Conservation (phyloP, 2,329 filamentous ascomycete species). For the Tolypocladium inflatum region DNA sequence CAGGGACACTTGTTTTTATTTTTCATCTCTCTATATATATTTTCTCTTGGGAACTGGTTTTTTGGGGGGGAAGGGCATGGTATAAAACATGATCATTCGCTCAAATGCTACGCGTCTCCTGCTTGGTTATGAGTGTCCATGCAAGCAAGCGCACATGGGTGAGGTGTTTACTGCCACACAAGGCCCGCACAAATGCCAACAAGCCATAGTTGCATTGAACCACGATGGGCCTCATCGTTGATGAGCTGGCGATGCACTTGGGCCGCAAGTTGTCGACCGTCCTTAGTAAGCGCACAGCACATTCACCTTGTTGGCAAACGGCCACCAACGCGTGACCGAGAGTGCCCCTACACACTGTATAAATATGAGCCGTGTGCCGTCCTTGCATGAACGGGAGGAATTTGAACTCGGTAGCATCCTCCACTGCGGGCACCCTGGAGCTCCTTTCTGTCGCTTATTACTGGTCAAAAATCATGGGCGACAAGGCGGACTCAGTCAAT, state of each 20-base stretch:
- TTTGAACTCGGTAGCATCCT: too few relatives aligned
- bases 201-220: neutral
- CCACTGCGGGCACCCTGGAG: too few relatives aligned
- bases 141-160: neutral
- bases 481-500: too few relatives aligned
- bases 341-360: too few relatives aligned
- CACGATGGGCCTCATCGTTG: neutral
- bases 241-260: neutral
- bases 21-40: neutral
- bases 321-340: too few relatives aligned
- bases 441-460: too few relatives aligned
- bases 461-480: too few relatives aligned
- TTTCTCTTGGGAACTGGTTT: neutral
- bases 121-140: neutral
- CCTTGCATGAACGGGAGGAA: too few relatives aligned
- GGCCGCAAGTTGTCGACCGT: too few relatives aligned
- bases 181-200: neutral
- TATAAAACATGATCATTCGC: neutral
- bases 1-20: neutral
- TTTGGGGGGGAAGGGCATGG: neutral
- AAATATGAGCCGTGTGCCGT: too few relatives aligned
- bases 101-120: neutral
- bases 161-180: neutral
- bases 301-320: too few relatives aligned
- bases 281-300: too few relatives aligned